Evolutionary conservation across 2,329 filamentous ascomycete species (phyloP).

Genomic region (Fusarium sp.): DNA sequence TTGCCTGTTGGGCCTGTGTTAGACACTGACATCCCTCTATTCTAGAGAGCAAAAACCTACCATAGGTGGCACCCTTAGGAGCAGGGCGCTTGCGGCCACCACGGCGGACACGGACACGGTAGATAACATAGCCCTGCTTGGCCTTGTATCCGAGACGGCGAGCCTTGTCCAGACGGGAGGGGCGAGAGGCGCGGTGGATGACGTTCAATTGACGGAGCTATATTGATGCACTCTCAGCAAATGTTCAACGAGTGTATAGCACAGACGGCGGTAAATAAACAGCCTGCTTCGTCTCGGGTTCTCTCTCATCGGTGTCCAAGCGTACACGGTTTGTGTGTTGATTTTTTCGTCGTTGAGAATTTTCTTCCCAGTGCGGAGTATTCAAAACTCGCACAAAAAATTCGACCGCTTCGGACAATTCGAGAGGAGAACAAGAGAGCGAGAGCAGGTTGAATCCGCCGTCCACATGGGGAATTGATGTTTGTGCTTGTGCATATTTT

Average conservation of each 20-base stretch:
- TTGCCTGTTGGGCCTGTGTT: conserved; percentile 74
- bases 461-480: conserved; percentile 49
- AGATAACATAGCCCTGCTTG: conserved; percentile 99
- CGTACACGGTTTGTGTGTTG: not conserved
- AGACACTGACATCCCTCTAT: conserved; percentile 16
- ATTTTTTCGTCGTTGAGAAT: conserved; percentile 20
- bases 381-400: conserved; percentile 23
- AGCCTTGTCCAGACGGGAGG: conserved; percentile 99
- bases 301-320: not conserved
- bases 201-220: conserved; percentile 99
- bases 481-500: conserved; percentile 42
- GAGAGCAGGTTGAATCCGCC: conserved; percentile 40
- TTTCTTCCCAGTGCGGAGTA: conserved; percentile 25
- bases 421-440: conserved; percentile 29
- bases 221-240: conserved; percentile 99
- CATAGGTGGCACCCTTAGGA: conserved; percentile 98
- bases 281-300: conserved; percentile 19
- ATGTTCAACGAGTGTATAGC: conserved; percentile 99
- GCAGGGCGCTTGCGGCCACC: conserved; percentile 98
- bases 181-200: conserved; percentile 98
- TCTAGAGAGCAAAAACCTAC: conserved; percentile 63
- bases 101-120: conserved; percentile 97
- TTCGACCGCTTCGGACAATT: conserved; percentile 8
- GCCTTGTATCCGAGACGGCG: conserved; percentile 99
- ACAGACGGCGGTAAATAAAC: conserved; percentile 51